A percentile compares a stretch with the other conserved stretches of the same genome.
Evolutionary conservation across 257 asterid species (phyloP).

Genomic region (Solanum dulcamara): DNA sequence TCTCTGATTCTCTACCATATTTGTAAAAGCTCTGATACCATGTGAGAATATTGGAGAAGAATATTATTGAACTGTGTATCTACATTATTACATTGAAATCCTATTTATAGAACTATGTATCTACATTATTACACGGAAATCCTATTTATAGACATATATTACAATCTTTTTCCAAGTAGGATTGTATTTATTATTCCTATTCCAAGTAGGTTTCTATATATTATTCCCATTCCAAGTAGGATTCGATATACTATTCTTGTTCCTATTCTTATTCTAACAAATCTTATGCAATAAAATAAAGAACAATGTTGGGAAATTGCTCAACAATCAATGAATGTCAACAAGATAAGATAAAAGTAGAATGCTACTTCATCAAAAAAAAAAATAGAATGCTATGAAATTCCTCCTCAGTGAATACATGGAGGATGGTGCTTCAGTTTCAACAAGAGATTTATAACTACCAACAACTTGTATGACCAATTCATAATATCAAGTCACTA

Average conservation of each 20-base stretch:
- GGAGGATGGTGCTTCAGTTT: not conserved
- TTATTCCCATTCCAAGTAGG: too few relatives aligned
- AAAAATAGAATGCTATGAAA: not conserved
- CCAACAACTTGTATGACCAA: conserved; percentile 5
- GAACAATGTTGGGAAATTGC: not conserved
- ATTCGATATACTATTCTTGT: not conserved
- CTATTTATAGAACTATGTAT: not conserved
- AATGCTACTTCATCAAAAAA: not conserved
- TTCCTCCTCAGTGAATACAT: not conserved
- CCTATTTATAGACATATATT: not conserved
- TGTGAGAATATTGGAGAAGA: not conserved
- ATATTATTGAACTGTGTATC: not conserved
- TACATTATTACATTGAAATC: not conserved
- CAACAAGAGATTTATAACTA: not conserved
- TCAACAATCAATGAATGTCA: not conserved
- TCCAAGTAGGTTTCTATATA: not conserved
- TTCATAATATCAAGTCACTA: conserved; percentile 24
- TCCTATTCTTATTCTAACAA: not conserved
- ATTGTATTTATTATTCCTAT: not conserved
- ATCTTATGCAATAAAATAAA: not conserved
- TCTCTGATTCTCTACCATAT: not conserved
- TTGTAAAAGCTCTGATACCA: not conserved
- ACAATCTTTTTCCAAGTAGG: not conserved
- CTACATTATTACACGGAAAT: not conserved
- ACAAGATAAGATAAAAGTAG: not conserved